Conservation (phyloP, 495 filamentous ascomycete species). For the Talaromyces stipitatus region DNA sequence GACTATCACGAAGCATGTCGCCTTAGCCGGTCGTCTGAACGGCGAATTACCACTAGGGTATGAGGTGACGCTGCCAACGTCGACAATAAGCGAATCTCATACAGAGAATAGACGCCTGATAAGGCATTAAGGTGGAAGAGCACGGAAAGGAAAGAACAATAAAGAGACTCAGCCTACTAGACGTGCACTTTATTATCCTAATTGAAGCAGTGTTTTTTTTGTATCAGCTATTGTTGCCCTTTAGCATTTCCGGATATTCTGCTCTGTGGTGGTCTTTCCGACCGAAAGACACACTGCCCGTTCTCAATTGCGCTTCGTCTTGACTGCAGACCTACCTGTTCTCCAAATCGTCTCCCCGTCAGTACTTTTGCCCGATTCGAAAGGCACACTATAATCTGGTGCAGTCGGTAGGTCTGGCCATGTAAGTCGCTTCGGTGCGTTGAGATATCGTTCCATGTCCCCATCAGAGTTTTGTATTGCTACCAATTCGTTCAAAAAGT, state of each 20-base stretch:
- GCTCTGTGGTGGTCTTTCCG: slow-evolving; percentile 18
- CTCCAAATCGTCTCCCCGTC: slow-evolving; percentile 12
- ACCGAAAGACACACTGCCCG: slow-evolving; percentile 18
- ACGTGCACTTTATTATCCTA: too few species aligned
- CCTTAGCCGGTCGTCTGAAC: too few species aligned
- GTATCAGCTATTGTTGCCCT: too few species aligned
- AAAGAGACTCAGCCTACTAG: too few species aligned
- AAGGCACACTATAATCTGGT: slow-evolving; percentile 16
- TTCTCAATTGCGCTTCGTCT: slow-evolving; percentile 12
- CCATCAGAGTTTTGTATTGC: slow-evolving; percentile 10
- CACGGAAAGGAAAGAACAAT: too few species aligned
- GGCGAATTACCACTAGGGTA: too few species aligned
- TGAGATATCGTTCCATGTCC: slow-evolving; percentile 14
- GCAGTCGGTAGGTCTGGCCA: slow-evolving; percentile 14
- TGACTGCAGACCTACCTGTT: slow-evolving; percentile 12
- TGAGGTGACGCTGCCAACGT: too few species aligned
- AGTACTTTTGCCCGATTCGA: slow-evolving; percentile 9
- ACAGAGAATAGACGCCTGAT: too few species aligned
- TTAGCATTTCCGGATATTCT: slow-evolving; percentile 5
- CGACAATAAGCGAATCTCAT: too few species aligned
- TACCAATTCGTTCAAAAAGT: slow-evolving; percentile 15
- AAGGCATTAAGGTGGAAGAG: too few species aligned
- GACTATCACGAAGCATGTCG: too few species aligned
- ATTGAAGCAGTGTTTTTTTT: too few species aligned
- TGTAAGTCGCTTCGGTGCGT: slow-evolving; percentile 12